These are phyloP conservation scores for Coemansia sp. DNA, from an alignment of 192 early-diverging fungal species.

Conservation along the genomic window DNA sequence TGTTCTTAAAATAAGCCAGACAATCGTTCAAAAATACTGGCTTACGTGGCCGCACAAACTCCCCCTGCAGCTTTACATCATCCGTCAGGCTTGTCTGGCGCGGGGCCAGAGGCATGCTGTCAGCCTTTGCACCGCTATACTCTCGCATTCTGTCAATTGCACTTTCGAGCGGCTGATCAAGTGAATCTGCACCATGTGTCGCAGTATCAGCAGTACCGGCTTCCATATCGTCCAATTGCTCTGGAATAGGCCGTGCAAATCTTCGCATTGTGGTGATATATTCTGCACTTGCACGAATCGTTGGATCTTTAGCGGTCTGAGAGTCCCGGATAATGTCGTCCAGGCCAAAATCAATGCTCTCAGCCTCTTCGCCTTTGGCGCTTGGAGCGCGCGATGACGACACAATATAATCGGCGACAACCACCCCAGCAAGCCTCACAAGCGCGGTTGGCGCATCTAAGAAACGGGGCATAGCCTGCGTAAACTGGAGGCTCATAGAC, in stretches of 20 bases:
- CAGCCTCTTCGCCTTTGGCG: not conserved
- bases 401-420: conserved; percentile 37
- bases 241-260: conserved; percentile 12
- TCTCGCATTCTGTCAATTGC: conserved; percentile 15
- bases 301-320: conserved; percentile 1
- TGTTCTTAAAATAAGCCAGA: conserved; percentile 27
- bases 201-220: not conserved
- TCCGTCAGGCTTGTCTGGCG: conserved; percentile 23
- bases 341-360: conserved; percentile 38
- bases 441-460: conserved; percentile 36
- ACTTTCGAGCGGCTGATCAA: conserved; percentile 4
- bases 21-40: conserved; percentile 45
- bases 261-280: conserved; percentile 34
- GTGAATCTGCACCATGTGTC: not conserved
- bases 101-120: conserved; percentile 13
- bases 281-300: conserved; percentile 24
- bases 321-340: conserved; percentile 44
- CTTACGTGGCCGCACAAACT: conserved; percentile 37
- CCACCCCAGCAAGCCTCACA: conserved; percentile 31
- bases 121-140: conserved; percentile 9
- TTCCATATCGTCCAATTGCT: conserved; percentile 10
- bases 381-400: not conserved
- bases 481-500: conserved; percentile 30
- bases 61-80: conserved; percentile 19
- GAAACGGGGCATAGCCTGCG: conserved; percentile 34